phyloP scores from a whole-genome alignment of 768 basidiomycete species.

The Termitomyces sp. region DNA sequence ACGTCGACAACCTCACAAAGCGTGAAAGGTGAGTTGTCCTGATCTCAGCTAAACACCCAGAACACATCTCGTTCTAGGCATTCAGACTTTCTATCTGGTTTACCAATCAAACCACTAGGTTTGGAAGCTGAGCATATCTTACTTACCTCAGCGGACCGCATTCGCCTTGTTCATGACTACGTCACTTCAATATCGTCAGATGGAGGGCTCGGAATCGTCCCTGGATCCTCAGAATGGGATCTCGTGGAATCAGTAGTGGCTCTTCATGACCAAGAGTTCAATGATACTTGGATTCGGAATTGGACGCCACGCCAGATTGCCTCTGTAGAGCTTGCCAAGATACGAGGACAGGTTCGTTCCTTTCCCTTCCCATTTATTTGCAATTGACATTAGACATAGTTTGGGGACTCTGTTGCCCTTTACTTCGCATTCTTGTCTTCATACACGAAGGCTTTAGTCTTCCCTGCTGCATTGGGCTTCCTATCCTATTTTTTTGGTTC shows the following conservation, averaged over 20 bases:
- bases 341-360: slow-evolving; percentile 60
- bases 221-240: slow-evolving; percentile 67
- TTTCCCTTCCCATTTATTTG: neutral
- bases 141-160: slow-evolving; percentile 67
- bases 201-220: slow-evolving; percentile 79
- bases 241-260: slow-evolving; percentile 78
- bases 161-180: slow-evolving; percentile 71
- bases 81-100: slow-evolving; percentile 70
- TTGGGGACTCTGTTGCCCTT: slow-evolving; percentile 77
- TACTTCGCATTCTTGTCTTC: slow-evolving; percentile 87
- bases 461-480: slow-evolving; percentile 69
- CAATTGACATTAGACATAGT: slow-evolving; percentile 25
- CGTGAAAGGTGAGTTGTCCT: slow-evolving; percentile 59
- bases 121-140: slow-evolving; percentile 37
- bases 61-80: slow-evolving; percentile 35
- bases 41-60: neutral
- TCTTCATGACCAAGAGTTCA: slow-evolving; percentile 80
- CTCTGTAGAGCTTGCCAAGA: slow-evolving; percentile 57
- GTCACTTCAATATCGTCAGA: slow-evolving; percentile 67
- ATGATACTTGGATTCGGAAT: slow-evolving; percentile 68
- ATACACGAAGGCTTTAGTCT: slow-evolving; percentile 75
- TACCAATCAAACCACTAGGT: slow-evolving; percentile 51
- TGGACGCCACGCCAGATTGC: slow-evolving; percentile 68
- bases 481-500: slow-evolving; percentile 64
- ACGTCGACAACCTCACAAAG: slow-evolving; percentile 59